These are phyloP conservation scores for Alternaria sp. DNA, from an alignment of 2,329 filamentous ascomycete species.

Conservation along the genomic window DNA sequence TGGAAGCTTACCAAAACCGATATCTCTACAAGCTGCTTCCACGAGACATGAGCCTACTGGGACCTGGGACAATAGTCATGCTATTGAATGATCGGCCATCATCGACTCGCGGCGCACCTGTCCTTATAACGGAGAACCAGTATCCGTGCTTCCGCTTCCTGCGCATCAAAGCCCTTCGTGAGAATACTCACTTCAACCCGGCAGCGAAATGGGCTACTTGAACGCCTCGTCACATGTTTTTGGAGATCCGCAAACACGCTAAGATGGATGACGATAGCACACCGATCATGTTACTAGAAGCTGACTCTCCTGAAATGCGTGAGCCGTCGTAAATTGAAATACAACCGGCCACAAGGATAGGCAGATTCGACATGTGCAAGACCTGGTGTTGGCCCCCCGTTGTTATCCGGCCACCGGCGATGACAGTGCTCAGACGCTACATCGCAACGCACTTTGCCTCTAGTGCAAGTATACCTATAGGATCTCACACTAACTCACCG, in stretches of 20 bases:
- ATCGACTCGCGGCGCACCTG: conserved; percentile 27
- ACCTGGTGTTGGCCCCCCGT: conserved; percentile 37
- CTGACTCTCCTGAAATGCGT: conserved; percentile 23
- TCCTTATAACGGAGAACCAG: conserved; percentile 24
- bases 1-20: conserved; percentile 35
- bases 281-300: conserved; percentile 27
- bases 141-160: conserved; percentile 26
- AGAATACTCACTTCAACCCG: conserved; percentile 23
- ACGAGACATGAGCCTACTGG: conserved; percentile 16
- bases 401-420: too few relatives aligned
- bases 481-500: too few relatives aligned
- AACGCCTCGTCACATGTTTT: conserved; percentile 6
- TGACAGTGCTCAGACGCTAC: too few relatives aligned
- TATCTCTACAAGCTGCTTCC: conserved; percentile 34
- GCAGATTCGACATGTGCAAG: conserved; percentile 15
- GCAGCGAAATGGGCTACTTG: neutral
- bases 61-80: conserved; percentile 29
- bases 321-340: conserved; percentile 33
- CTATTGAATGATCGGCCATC: conserved; percentile 20
- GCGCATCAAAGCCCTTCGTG: conserved; percentile 24
- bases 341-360: neutral
- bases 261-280: conserved; percentile 20
- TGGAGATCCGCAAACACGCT: conserved; percentile 16
- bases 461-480: too few relatives aligned
- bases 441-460: too few relatives aligned